A percentile compares a stretch with the other conserved stretches of the same genome.
Evolutionary conservation across 1,284 basidiomycete genomes (phyloP).

Genomic region (Cryptococcus deneoformans): DNA sequence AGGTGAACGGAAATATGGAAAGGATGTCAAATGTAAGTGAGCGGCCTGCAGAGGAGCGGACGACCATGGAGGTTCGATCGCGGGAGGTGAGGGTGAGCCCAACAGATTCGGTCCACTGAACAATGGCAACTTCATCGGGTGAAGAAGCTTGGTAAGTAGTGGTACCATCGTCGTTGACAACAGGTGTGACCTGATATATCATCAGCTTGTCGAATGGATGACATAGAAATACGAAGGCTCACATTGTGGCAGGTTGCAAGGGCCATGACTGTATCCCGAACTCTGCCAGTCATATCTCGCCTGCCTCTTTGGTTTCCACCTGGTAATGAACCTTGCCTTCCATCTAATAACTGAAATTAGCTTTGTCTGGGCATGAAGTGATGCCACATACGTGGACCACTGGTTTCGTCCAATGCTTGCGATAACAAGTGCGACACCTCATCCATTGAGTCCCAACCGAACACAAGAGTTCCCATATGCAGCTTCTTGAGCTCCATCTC

Average conservation of each 20-base stretch:
- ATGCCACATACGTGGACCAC: conserved; percentile 18
- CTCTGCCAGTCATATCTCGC: conserved; percentile 89
- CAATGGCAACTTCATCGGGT: conserved; percentile 98
- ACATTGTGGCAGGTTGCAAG: conserved; percentile 97
- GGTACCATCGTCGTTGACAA: conserved; percentile 86
- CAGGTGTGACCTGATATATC: conserved; percentile 77
- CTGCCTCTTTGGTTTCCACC: conserved; percentile 59
- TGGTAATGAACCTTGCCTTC: background rate
- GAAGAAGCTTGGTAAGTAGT: conserved; percentile 98
- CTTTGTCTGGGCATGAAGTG: background rate
- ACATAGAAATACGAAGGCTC: conserved; percentile 21
- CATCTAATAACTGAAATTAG: background rate
- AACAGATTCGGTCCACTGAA: conserved; percentile 95
- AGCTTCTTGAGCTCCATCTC: conserved; percentile 99
- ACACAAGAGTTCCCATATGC: conserved; percentile 98
- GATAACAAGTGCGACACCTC: conserved; percentile 88
- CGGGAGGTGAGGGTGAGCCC: conserved; percentile 84
- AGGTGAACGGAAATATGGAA: conserved; percentile 96
- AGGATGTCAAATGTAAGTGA: conserved; percentile 78
- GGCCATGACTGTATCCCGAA: conserved; percentile 91
- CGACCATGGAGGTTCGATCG: conserved; percentile 79
- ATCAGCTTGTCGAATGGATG: background rate
- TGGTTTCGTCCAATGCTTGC: conserved; percentile 65
- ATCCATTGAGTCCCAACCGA: conserved; percentile 96
- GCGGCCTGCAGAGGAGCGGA: conserved; percentile 65